These are phyloP conservation scores for Pythium plurisporium DNA, from an alignment of 352 stramenopile species.

Conservation along the genomic window DNA sequence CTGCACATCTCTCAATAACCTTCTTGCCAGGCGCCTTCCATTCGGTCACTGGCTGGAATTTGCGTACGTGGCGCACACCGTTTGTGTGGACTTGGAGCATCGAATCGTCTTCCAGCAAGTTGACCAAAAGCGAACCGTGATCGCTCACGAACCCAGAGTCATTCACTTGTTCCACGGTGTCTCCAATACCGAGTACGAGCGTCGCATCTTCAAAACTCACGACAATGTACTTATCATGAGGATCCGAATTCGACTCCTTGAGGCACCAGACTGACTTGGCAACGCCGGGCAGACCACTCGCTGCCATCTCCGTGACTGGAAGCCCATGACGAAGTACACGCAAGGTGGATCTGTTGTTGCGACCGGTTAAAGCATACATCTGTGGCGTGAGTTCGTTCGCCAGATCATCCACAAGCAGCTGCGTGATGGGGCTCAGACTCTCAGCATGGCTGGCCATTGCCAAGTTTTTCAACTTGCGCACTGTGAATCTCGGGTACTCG, in stretches of 20 bases:
- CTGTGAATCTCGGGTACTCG: slow-evolving; percentile 53
- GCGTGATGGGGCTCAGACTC: slow-evolving; percentile 92
- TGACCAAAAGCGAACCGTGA: slow-evolving; percentile 93
- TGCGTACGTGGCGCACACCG: slow-evolving; percentile 94
- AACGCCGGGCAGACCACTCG: slow-evolving; percentile 93
- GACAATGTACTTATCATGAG: slow-evolving; percentile 94
- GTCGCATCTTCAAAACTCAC: slow-evolving; percentile 99
- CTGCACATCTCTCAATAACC: slow-evolving; percentile 95
- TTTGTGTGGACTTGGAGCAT: slow-evolving; percentile 96
- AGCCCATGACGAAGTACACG: slow-evolving; percentile 95
- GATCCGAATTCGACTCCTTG: slow-evolving; percentile 77
- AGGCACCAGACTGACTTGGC: slow-evolving; percentile 96
- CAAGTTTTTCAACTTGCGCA: slow-evolving; percentile 89
- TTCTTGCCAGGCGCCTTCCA: slow-evolving; percentile 98
- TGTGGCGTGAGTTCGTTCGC: slow-evolving; percentile 95
- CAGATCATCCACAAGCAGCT: slow-evolving; percentile 94
- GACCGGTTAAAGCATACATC: slow-evolving; percentile 95
- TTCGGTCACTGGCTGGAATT: slow-evolving; percentile 92
- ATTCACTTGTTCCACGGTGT: slow-evolving; percentile 97
- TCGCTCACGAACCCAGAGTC: slow-evolving; percentile 95
- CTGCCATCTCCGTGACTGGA: slow-evolving; percentile 95
- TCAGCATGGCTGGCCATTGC: slow-evolving; percentile 73
- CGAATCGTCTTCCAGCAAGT: slow-evolving; percentile 92
- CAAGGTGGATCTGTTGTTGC: slow-evolving; percentile 91
- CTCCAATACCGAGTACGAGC: slow-evolving; percentile 95